phyloP scores from a whole-genome alignment of 208 protist species.

The Leishmania braziliensis region DNA sequence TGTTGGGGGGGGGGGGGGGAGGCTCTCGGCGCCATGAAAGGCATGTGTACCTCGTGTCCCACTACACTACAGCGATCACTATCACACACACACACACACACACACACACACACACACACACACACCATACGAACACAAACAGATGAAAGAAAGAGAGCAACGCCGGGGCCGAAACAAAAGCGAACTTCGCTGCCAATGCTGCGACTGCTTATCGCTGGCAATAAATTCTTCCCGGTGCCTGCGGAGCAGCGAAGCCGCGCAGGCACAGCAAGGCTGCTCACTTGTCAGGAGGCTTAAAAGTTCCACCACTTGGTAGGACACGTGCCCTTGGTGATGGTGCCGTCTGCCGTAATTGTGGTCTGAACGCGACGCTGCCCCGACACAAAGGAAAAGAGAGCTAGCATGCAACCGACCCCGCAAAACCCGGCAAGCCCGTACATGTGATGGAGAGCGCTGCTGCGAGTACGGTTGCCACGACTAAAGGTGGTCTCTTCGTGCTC shows the following conservation, averaged over 20 bases:
- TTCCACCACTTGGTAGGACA: slow-evolving; percentile 82
- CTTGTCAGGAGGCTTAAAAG: slow-evolving; percentile 40
- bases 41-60: not conserved
- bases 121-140: not conserved
- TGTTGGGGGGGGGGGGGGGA: not conserved
- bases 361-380: slow-evolving; percentile 59
- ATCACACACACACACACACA: not conserved
- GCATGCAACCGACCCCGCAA: slow-evolving; percentile 57
- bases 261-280: not conserved
- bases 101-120: not conserved
- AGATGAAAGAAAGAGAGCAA: not conserved
- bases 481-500: slow-evolving; percentile 88
- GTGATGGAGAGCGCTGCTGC: slow-evolving; percentile 62
- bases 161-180: not conserved
- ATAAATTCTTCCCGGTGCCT: not conserved
- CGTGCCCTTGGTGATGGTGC: slow-evolving; percentile 61
- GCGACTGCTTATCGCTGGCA: not conserved
- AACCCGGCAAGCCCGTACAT: slow-evolving; percentile 50
- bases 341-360: slow-evolving; percentile 55
- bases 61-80: not conserved
- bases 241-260: no score
- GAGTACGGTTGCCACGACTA: slow-evolving; percentile 64
- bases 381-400: slow-evolving; percentile 64
- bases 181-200: not conserved
- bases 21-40: not conserved